Conservation (phyloP, 306 rosid species). For the Vigna angularis region DNA sequence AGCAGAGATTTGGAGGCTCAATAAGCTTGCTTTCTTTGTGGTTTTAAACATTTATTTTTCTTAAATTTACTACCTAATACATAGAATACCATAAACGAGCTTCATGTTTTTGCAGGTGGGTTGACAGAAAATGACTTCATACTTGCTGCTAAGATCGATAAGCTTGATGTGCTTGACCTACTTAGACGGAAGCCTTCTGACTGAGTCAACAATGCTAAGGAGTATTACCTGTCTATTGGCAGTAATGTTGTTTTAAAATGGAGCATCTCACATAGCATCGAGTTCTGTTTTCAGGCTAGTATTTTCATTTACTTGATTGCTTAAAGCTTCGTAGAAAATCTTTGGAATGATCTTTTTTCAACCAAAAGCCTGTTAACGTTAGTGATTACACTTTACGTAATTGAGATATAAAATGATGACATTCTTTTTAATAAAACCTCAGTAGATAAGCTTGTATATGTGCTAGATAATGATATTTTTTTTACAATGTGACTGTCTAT, state of each 20-base stretch:
- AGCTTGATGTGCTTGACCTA: slow-evolving; percentile 55
- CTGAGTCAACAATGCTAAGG: slow-evolving; percentile 10
- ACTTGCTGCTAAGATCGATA: slow-evolving; percentile 81
- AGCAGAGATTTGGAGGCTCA: neutral
- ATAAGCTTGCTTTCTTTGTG: slow-evolving; percentile 4
- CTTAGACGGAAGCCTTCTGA: slow-evolving; percentile 58
- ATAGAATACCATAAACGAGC: neutral
- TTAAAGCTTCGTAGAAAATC: neutral
- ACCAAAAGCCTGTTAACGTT: neutral
- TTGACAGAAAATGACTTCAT: slow-evolving; percentile 90
- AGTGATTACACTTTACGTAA: neutral
- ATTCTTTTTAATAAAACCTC: neutral
- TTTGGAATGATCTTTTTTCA: neutral
- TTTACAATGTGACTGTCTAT: too few relatives aligned
- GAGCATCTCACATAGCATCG: neutral
- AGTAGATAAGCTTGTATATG: neutral
- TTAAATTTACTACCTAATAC: neutral
- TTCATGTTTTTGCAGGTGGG: slow-evolving; percentile 63
- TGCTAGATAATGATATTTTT: neutral
- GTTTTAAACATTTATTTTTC: neutral
- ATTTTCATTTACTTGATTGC: neutral
- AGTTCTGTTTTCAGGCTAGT: neutral
- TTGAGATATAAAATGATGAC: neutral
- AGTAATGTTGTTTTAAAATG: neutral
- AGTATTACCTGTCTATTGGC: neutral